Evolutionary conservation across 2,329 filamentous ascomycete genomes (phyloP), one percentile per base, ranked within the genome.

Genomic region (Chaetomiaceae sp.): DNA sequence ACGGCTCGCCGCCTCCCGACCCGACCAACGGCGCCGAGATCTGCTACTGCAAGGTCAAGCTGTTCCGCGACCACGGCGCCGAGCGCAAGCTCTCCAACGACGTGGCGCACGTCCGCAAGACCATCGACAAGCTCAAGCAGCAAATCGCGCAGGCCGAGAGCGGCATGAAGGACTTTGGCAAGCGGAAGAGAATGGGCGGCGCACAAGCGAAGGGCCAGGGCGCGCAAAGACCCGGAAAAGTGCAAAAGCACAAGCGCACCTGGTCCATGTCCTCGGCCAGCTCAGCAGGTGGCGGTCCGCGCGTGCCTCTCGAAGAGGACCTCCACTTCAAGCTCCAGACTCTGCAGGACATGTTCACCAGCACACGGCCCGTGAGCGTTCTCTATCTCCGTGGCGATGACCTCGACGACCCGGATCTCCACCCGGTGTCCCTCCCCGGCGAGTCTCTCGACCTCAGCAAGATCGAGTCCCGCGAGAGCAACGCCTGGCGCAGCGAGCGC

Each of bases 81-180:
- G 92, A 97, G 68, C 83, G 92, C 44, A 97, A 97, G 66, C 77
- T 97, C 1, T 91, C 91, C 14, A 97, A 97, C 64, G 92, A 97
- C 60, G 81, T 96, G 8, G 87, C 89, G 0, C 92, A 97, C 62
- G 88, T 97, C 57, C 95, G 95, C 69, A 97, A 96, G 71, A 89
- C 87, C 0, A 96, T 97, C 60, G 92, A 96, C 64, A 97, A 96
- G 70, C 73, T 96, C 41, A 95, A 95, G 68, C 90, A 96, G 64
- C 92, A 96, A 63, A 93, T 96, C 54, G 76, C 86, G 0, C 90
- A 96, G 63, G 79, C 81, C 0, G 83, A 86, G 62, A 83, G 75
- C 44, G 82, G 83, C 0, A 74, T 83, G 61, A 86, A 85, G 62
- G 82, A 86, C 55, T 82, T 81, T 56, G 76, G 78, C 39, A 86